Conservation (phyloP, 129 eudicot genomes). For the Artemisia tridentata region DNA sequence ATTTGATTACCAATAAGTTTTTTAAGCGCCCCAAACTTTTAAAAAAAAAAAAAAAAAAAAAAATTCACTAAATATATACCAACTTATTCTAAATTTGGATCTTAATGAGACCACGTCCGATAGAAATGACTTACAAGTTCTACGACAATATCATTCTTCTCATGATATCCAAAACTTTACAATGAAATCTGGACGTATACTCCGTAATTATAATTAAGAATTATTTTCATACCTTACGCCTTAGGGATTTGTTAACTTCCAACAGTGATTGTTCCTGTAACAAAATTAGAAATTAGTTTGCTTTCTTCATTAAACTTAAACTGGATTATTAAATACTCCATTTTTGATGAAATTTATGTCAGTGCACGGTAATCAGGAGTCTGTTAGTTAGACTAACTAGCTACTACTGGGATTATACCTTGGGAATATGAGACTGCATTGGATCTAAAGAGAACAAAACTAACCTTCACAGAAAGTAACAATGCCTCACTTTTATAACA, state of each 20-base stretch:
- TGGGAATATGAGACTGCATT: not conserved
- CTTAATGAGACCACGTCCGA: too few relatives aligned
- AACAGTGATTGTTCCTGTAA: constrained; percentile 41
- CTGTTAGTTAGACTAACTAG: not conserved
- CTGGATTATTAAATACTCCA: not conserved
- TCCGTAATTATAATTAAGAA: not conserved
- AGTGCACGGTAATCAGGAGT: constrained; percentile 3
- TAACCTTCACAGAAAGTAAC: not conserved
- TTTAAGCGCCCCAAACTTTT: not conserved
- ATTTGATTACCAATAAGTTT: too few relatives aligned
- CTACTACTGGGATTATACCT: constrained; percentile 15
- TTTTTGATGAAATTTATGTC: constrained; percentile 10
- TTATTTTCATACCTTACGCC: constrained; percentile 36
- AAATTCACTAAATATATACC: too few relatives aligned
- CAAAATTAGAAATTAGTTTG: constrained; percentile 4
- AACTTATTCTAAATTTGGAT: too few relatives aligned
- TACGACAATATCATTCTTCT: not conserved
- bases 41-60: too few relatives aligned
- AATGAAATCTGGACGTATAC: not conserved
- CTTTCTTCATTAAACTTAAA: not conserved
- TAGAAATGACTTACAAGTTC: too few relatives aligned
- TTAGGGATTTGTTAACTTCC: constrained; percentile 43
- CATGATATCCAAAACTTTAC: not conserved
- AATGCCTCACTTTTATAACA: not conserved
- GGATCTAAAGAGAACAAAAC: constrained; percentile 22